These are phyloP conservation scores for Phyllosticta paracitricarpa DNA, from an alignment of 2,329 filamentous ascomycete species.

Conservation along the genomic window DNA sequence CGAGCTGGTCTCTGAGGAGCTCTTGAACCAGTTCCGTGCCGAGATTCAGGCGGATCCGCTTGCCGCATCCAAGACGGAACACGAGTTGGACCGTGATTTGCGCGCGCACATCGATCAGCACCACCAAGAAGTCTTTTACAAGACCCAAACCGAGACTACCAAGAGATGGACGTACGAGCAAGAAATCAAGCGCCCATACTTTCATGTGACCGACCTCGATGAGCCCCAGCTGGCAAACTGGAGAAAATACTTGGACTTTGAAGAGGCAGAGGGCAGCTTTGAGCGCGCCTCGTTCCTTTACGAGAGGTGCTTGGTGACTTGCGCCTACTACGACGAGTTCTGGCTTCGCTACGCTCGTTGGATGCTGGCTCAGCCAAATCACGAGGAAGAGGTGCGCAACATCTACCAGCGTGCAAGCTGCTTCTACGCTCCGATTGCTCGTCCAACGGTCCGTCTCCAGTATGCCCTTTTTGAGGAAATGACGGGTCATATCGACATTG, in stretches of 20 bases:
- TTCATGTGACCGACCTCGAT: slow-evolving; percentile 89
- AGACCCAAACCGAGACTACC: slow-evolving; percentile 76
- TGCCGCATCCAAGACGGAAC: slow-evolving; percentile 47
- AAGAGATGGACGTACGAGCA: slow-evolving; percentile 94
- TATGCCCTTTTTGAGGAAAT: slow-evolving; percentile 95
- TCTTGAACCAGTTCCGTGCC: slow-evolving; percentile 55
- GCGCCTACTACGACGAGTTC: slow-evolving; percentile 92
- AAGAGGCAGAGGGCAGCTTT: slow-evolving; percentile 75
- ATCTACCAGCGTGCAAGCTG: slow-evolving; percentile 83
- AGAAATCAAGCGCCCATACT: slow-evolving; percentile 91
- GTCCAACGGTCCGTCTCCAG: slow-evolving; percentile 73
- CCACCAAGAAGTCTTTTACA: slow-evolving; percentile 71
- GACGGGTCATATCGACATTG: slow-evolving; percentile 59
- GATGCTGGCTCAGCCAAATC: slow-evolving; percentile 73
- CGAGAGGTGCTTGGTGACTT: slow-evolving; percentile 85
- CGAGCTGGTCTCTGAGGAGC: slow-evolving; percentile 62
- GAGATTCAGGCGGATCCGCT: slow-evolving; percentile 59
- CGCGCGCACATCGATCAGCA: slow-evolving; percentile 68
- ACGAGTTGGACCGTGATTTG: slow-evolving; percentile 75
- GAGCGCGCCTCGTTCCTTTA: slow-evolving; percentile 72
- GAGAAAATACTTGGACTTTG: slow-evolving; percentile 94
- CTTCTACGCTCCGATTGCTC: slow-evolving; percentile 76
- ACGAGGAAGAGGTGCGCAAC: slow-evolving; percentile 81
- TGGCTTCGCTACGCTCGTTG: slow-evolving; percentile 96
- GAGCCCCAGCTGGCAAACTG: slow-evolving; percentile 78